These are phyloP conservation scores for Globisporangium parvum DNA, from an alignment of 352 stramenopile genomes.

Conservation along the genomic window DNA sequence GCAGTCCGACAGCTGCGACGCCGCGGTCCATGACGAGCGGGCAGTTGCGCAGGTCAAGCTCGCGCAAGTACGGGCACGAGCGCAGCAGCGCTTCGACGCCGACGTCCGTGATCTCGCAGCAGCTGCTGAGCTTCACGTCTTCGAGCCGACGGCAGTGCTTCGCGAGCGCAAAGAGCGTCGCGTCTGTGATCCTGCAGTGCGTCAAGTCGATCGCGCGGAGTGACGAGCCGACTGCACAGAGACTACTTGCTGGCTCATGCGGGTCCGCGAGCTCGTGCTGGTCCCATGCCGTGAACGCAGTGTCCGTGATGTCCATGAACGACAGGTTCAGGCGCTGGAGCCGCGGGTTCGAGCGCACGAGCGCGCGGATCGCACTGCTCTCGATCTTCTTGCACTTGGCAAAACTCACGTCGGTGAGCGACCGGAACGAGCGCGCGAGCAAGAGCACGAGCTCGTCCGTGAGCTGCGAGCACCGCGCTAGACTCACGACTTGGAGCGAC, in stretches of 20 bases:
- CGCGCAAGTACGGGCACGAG: conserved; percentile 41
- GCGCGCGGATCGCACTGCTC: conserved; percentile 61
- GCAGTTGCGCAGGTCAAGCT: conserved; percentile 76
- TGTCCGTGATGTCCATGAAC: conserved; percentile 79
- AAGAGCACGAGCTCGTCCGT: conserved; percentile 72
- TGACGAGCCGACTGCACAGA: conserved; percentile 37
- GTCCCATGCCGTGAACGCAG: conserved; percentile 27
- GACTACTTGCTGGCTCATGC: conserved; percentile 29
- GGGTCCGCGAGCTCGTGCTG: background rate
- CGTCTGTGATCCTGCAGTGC: conserved; percentile 69
- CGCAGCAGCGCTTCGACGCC: conserved; percentile 60
- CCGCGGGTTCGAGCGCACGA: conserved; percentile 52
- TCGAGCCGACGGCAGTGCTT: conserved; percentile 61
- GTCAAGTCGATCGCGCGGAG: conserved; percentile 64
- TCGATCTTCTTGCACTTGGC: conserved; percentile 81
- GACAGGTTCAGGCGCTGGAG: conserved; percentile 74
- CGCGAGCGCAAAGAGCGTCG: conserved; percentile 50
- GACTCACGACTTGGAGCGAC: conserved; percentile 70
- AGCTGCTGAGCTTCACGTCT: conserved; percentile 67
- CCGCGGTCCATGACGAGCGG: conserved; percentile 72
- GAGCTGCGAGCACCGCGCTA: conserved; percentile 79
- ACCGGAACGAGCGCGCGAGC: conserved; percentile 70
- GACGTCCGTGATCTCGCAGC: conserved; percentile 70
- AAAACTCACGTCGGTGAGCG: conserved; percentile 74
- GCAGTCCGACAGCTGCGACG: conserved; percentile 39